phyloP scores from a whole-genome alignment of 805 yeast species.

The Cyberlindnera mycetangii region DNA sequence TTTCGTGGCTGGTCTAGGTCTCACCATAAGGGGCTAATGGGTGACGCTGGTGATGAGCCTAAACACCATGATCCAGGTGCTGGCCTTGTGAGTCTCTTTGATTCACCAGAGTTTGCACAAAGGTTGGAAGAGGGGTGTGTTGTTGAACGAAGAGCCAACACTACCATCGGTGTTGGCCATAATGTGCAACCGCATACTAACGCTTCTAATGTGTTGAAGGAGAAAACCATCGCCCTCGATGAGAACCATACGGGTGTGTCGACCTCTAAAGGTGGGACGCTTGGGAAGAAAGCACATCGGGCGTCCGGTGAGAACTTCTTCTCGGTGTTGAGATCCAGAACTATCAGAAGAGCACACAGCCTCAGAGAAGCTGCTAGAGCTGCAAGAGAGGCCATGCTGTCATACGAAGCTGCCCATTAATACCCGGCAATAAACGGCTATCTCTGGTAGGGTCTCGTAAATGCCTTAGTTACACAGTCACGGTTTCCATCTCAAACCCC shows the following conservation, averaged over 20 bases:
- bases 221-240: background rate
- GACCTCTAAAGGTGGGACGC: background rate
- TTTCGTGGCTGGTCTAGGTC: background rate
- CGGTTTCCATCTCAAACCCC: too few relatives aligned
- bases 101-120: conserved; percentile 11
- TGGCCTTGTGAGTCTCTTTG: conserved; percentile 10
- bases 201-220: background rate
- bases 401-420: background rate
- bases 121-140: conserved; percentile 13
- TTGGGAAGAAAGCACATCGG: background rate
- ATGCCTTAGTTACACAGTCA: too few relatives aligned
- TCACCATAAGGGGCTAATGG: background rate
- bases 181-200: background rate
- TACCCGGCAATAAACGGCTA: background rate
- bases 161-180: background rate
- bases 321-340: conserved; percentile 5
- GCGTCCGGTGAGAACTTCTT: background rate
- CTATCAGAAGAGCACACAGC: conserved; percentile 13
- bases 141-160: background rate
- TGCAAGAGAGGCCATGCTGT: conserved; percentile 1
- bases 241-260: background rate
- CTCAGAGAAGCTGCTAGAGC: conserved; percentile 9
- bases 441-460: too few relatives aligned
- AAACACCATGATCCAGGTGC: background rate
- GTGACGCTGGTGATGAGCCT: conserved; percentile 1